Evolutionary conservation across 495 filamentous ascomycete species (phyloP), one percentile per base, ranked within the genome.

Genomic region (Thozetella sp.): DNA sequence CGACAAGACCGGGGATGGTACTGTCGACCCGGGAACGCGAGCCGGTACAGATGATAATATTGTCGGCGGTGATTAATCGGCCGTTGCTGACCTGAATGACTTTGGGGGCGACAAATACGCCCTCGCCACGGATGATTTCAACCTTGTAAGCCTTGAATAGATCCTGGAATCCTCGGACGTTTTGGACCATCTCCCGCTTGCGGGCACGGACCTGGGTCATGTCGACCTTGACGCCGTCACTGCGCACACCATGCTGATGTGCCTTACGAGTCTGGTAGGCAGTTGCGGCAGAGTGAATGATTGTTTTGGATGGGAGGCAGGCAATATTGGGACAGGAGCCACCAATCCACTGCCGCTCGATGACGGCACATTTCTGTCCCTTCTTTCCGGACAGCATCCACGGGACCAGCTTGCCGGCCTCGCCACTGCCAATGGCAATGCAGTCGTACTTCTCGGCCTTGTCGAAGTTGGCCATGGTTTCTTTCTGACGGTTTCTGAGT

Each of bases 261-360:
- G 53, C 53, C 25, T 34, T 23, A 27, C 11, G 25, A 3, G 30
- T 9, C 25, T 54, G 24, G 25, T 54, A 22, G 0, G 53, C 53
- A n/a, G 34, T 22, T 13, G 24, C 22, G 26, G 53, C 53, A 19
- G 53, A 54, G 53, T 34, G 25, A 23, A 54, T 26, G 25, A 54
- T 22, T 24, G 25, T 54, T n/a, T 54, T 54, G 13, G 53, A 54
- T 13, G 53, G 53, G 24, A 54, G 53, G 53, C 53, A 54, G 13
- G 53, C 53, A 17, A 26, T 40, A 17, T 54, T 54, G 4, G 53
- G 53, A 4, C 53, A 54, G 13, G 53, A 54, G 53, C 53, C 53
- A 17, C 53, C 53, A 26, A 54, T 54, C 22, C 22, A 26, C 27
- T 54, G n/a, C 13, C 25, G 13, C 53, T 54, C 53, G 27, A 54